Evolutionary conservation across 164 flowering plant species (phyloP).

Genomic region (Chimonanthus praecox): DNA sequence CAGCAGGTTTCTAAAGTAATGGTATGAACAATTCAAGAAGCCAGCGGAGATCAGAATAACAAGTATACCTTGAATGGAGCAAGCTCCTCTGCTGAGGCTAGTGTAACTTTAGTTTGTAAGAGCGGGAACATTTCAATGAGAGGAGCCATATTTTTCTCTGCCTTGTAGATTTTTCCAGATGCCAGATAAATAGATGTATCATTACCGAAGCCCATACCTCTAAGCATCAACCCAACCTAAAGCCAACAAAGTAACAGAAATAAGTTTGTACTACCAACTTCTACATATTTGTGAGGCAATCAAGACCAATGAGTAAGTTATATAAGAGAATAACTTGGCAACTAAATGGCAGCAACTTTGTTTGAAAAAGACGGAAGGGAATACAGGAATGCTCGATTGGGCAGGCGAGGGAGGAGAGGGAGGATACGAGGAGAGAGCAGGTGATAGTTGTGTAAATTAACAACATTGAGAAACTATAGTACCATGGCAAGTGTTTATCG

Average conservation of each 20-base stretch:
- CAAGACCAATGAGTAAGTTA: background rate
- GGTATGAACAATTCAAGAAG: background rate
- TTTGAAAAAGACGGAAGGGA: too few species aligned
- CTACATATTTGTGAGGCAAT: background rate
- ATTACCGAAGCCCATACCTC: conserved; percentile 96
- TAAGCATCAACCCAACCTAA: conserved; percentile 96
- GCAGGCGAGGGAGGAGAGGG: too few species aligned
- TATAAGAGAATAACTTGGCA: background rate
- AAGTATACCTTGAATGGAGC: conserved; percentile 58
- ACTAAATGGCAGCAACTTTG: background rate
- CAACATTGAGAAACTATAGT: too few species aligned
- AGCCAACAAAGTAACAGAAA: conserved; percentile 5
- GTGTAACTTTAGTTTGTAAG: conserved; percentile 67
- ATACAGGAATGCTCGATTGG: too few species aligned
- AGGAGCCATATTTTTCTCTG: conserved; percentile 79
- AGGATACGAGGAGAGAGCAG: too few species aligned
- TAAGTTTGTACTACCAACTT: background rate
- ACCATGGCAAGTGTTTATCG: too few species aligned
- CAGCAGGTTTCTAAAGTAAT: conserved; percentile 2
- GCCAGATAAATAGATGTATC: conserved; percentile 83
- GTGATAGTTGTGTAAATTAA: too few species aligned
- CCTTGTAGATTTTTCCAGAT: conserved; percentile 84
- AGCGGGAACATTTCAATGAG: conserved; percentile 87
- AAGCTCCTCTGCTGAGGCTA: conserved; percentile 77
- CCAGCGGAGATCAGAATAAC: background rate